Base-by-base conservation (phyloP, 2,329 filamentous ascomycete genomes). In the Phialophora chinensis region DNA sequence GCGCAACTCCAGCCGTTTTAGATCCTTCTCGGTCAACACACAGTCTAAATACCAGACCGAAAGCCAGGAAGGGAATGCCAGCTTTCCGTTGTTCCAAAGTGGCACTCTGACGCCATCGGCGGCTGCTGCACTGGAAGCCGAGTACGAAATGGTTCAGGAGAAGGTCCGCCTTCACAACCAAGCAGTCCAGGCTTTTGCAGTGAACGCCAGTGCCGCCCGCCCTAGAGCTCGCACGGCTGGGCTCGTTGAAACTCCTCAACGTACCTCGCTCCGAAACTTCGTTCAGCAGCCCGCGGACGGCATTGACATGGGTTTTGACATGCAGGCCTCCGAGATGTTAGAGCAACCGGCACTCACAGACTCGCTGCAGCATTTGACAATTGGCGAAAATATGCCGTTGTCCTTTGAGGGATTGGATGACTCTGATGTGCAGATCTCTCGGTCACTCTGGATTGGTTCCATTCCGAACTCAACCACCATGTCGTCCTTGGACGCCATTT, bases 11-110 rank as follows among this genome's bases (percentile, higher is more conserved):
- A 98, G 91, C 77, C 88, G 95, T 60, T 96, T 98, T 83, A 89
- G 95, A 55, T 99, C 95, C 1, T 98, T 97, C 78, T 99, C 95
- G 0, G 95, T 99, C 71, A 99, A 99, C 79, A 96, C 96, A 63
- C 97, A 96, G 79, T 94, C 98, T 77, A 98, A 98, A 74, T 93
- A 91, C 2, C 92, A 96, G 73, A 90, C 92, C 55, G 93, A 96
- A 60, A 90, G 93, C 29, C 90, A 93, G 67, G 89, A 91, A 17
- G 92, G 91, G 67, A 77, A 88, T 85, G 52, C 59, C 25, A 80
- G 82, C 64, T 88, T 88, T 74, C 83, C 84, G 53, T 80, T 81
- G 60, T 77, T 82, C 62, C 86, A 87, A 69, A 87, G 86, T 61
- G 87, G 87, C 27, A 82, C 83, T 2, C 77, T 88, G 69, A 89